Evolutionary conservation across 805 yeast species (phyloP), one percentile per base, ranked within the genome.

Genomic region (Candida loeiensis): DNA sequence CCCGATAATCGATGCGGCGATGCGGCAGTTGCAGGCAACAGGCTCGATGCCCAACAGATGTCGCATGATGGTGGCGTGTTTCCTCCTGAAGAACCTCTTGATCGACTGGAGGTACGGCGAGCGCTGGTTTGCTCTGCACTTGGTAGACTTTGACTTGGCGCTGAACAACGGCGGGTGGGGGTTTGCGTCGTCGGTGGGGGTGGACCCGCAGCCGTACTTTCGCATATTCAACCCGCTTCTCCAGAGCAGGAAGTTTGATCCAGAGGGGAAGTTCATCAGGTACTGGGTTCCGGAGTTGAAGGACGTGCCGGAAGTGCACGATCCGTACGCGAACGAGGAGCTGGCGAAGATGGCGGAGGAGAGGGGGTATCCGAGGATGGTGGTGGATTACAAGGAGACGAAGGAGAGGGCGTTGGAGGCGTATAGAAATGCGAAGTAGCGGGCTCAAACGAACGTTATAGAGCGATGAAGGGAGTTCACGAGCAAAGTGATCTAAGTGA

Each of bases 101-200:
- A 58, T 75, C 6, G 82, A 77, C 50, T 77, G 79, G 77, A 63
- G 80, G 36, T 59, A 66, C 53, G 83, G 83, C 0, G 77, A 75
- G 47, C 55, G 60, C 25, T 77, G 69, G 62, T 77, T 77, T 50
- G 64, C 71, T 50, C 61, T 64, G 46, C 65, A 66, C 41, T 58
- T 77, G 34, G 53, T 75, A 1, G 82, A 77, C 51, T 71, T 72
- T 18, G 83, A 77, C 50, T 64, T 74, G 45, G 66, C 76, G 21
- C 73, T 77, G 30, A 77, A 77, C 52, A 66, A 69, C 34, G 80
- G 77, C 6, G 82, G 82, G 2, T 77, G 82, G 83, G 77, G 77
- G 1, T 75, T 75, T 53, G 59, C 73, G 30, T 65, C 77, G 3
- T 66, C 76, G 44, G 69, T 74, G 1, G 80, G 80, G 1, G 67